These are phyloP conservation scores for Coemansia umbellata DNA, from an alignment of 192 early-diverging fungal genomes.

Conservation along the genomic window DNA sequence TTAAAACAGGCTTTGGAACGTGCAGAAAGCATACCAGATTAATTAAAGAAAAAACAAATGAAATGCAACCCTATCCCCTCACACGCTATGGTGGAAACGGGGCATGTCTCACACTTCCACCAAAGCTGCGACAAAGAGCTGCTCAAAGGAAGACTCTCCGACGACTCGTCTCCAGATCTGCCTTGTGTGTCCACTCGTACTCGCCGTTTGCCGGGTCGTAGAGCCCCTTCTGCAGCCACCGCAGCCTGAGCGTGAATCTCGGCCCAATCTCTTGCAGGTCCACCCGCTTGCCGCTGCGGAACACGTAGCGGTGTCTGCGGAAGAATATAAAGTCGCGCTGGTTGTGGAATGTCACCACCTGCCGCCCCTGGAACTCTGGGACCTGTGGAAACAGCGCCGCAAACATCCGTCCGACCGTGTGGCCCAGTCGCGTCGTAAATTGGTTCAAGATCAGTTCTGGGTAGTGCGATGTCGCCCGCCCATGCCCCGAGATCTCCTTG, in stretches of 20 bases:
- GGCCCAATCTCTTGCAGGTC: conserved; percentile 96
- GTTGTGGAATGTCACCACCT: conserved; percentile 96
- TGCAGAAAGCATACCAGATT: background rate
- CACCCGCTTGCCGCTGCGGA: conserved; percentile 71
- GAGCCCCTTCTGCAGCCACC: conserved; percentile 94
- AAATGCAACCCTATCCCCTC: conserved; percentile 6
- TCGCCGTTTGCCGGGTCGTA: conserved; percentile 87
- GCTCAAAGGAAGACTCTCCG: conserved; percentile 77
- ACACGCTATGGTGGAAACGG: too few species aligned
- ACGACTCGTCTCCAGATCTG: conserved; percentile 87
- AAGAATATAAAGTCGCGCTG: conserved; percentile 99
- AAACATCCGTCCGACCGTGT: conserved; percentile 95
- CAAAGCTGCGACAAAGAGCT: too few species aligned
- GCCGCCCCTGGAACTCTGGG: conserved; percentile 92
- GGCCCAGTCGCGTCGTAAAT: conserved; percentile 94
- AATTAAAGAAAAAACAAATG: conserved; percentile 7
- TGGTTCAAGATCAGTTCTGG: conserved; percentile 98
- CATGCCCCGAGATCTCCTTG: conserved; percentile 82
- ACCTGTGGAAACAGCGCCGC: conserved; percentile 95
- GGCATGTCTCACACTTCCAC: too few species aligned
- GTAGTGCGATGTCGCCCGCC: conserved; percentile 69
- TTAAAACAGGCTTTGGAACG: too few species aligned
- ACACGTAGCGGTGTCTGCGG: conserved; percentile 93
- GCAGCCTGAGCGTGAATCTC: conserved; percentile 88
- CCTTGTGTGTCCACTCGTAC: conserved; percentile 96